phyloP scores from a whole-genome alignment of 352 stramenopile genomes.

The Albugo laibachii region DNA sequence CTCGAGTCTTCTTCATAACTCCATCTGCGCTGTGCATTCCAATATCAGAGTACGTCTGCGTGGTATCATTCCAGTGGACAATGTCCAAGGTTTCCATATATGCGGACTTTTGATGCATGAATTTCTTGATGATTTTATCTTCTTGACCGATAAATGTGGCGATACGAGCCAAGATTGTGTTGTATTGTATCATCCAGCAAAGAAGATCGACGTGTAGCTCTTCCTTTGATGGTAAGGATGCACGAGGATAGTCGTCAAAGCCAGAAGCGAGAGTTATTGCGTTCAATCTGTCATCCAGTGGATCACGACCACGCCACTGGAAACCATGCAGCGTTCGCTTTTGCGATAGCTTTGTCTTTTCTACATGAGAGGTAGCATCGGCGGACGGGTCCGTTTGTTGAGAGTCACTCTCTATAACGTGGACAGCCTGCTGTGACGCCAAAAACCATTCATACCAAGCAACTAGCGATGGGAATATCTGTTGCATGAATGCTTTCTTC shows the following conservation, averaged over 20 bases:
- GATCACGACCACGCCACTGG: slow-evolving; percentile 60
- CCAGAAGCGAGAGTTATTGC: slow-evolving; percentile 84
- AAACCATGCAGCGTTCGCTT: slow-evolving; percentile 7
- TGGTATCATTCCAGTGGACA: slow-evolving; percentile 50
- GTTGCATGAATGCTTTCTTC: slow-evolving; percentile 14
- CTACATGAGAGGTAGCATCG: slow-evolving; percentile 15
- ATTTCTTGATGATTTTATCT: slow-evolving; percentile 9
- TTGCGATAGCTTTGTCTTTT: too few relatives aligned
- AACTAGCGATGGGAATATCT: slow-evolving; percentile 49
- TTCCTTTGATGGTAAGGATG: slow-evolving; percentile 34
- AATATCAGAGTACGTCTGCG: slow-evolving; percentile 59
- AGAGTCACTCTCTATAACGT: too few relatives aligned
- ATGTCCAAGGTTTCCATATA: slow-evolving; percentile 26
- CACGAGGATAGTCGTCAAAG: slow-evolving; percentile 84
- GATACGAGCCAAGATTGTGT: slow-evolving; percentile 27
- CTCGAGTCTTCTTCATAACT: slow-evolving; percentile 36
- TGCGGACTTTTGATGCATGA: slow-evolving; percentile 12
- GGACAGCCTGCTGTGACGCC: slow-evolving; percentile 16
- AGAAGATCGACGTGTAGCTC: slow-evolving; percentile 85
- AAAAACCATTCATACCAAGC: slow-evolving; percentile 64
- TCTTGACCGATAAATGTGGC: slow-evolving; percentile 16
- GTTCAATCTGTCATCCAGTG: slow-evolving; percentile 59
- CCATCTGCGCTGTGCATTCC: slow-evolving; percentile 60
- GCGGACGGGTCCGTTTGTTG: too few relatives aligned
- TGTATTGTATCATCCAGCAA: slow-evolving; percentile 76